phyloP scores from a whole-genome alignment of 1,284 basidiomycete species.

The Leccinum pachyderme region DNA sequence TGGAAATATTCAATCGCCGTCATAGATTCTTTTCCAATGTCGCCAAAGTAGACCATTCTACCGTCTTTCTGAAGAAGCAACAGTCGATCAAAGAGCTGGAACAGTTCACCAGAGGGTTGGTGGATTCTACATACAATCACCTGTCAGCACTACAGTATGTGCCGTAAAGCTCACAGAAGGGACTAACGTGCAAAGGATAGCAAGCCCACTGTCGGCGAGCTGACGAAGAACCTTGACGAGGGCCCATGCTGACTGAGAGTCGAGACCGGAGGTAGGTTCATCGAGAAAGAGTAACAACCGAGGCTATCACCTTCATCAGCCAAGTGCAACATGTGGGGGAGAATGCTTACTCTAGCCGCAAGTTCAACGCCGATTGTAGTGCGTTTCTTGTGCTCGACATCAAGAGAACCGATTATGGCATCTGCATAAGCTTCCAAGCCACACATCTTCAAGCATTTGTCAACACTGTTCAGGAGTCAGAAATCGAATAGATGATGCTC shows the following conservation, averaged over 20 bases:
- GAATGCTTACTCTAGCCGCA: slow-evolving; percentile 55
- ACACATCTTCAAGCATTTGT: slow-evolving; percentile 76
- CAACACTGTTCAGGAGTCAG: slow-evolving; percentile 47
- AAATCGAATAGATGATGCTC: not conserved
- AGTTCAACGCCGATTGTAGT: slow-evolving; percentile 82
- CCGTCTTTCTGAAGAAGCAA: slow-evolving; percentile 63
- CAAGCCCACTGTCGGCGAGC: slow-evolving; percentile 74
- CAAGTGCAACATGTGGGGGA: not conserved
- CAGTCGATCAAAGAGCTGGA: slow-evolving; percentile 65
- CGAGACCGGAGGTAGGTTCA: slow-evolving; percentile 83
- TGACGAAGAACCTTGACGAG: slow-evolving; percentile 76
- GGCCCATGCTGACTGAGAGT: slow-evolving; percentile 86
- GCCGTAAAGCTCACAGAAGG: slow-evolving; percentile 24
- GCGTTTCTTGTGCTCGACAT: slow-evolving; percentile 75
- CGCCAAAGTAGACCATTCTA: slow-evolving; percentile 74
- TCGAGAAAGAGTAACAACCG: slow-evolving; percentile 79
- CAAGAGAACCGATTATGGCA: slow-evolving; percentile 75
- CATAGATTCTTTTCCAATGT: slow-evolving; percentile 59
- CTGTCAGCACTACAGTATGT: not conserved
- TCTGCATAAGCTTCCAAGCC: slow-evolving; percentile 71
- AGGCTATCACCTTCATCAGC: slow-evolving; percentile 41
- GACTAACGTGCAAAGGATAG: slow-evolving; percentile 70
- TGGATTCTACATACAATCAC: slow-evolving; percentile 8
- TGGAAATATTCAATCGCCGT: slow-evolving; percentile 70
- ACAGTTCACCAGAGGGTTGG: slow-evolving; percentile 65